Percentiles rank a stretch among this genome's conserved stretches.
Evolutionary conservation across 805 yeast species (phyloP).

Genomic region (Danielia reshetovae): DNA sequence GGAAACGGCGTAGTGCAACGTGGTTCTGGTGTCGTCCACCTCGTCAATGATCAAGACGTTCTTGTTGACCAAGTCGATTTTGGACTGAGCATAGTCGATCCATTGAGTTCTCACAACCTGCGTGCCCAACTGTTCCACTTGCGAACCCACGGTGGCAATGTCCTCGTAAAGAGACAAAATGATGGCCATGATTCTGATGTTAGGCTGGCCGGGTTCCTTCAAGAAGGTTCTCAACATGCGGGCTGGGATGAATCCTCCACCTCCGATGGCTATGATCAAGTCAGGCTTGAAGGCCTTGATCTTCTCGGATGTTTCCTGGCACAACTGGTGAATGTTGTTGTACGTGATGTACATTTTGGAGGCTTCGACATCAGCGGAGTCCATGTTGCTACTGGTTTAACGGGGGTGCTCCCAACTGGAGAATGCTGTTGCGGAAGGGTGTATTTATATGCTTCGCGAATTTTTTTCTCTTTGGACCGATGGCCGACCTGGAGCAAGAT

Average conservation of each 20-base stretch:
- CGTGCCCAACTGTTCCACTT: conserved; percentile 16
- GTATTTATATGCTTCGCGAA: too few species aligned
- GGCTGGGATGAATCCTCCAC: conserved; percentile 98
- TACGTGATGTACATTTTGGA: conserved; percentile 57
- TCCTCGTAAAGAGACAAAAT: conserved; percentile 90
- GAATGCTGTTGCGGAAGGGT: too few species aligned
- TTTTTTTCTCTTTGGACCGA: too few species aligned
- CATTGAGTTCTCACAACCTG: conserved; percentile 84
- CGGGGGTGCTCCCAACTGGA: background rate
- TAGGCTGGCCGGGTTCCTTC: conserved; percentile 82
- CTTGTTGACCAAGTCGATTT: conserved; percentile 60
- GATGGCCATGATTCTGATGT: conserved; percentile 91
- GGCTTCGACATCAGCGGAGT: conserved; percentile 18
- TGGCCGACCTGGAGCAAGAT: too few species aligned
- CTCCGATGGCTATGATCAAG: conserved; percentile 88
- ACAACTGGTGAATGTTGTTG: conserved; percentile 77
- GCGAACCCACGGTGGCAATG: conserved; percentile 50
- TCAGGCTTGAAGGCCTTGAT: conserved; percentile 40
- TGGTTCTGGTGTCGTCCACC: conserved; percentile 90
- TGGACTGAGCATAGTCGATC: conserved; percentile 76
- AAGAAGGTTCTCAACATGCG: conserved; percentile 91
- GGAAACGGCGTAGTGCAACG: conserved; percentile 76
- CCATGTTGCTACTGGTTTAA: too few species aligned
- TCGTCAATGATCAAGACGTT: conserved; percentile 81
- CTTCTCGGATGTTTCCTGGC: conserved; percentile 60